Conservation (phyloP, 2,329 filamentous ascomycete genomes). For the Hymenoscyphus repandus region DNA sequence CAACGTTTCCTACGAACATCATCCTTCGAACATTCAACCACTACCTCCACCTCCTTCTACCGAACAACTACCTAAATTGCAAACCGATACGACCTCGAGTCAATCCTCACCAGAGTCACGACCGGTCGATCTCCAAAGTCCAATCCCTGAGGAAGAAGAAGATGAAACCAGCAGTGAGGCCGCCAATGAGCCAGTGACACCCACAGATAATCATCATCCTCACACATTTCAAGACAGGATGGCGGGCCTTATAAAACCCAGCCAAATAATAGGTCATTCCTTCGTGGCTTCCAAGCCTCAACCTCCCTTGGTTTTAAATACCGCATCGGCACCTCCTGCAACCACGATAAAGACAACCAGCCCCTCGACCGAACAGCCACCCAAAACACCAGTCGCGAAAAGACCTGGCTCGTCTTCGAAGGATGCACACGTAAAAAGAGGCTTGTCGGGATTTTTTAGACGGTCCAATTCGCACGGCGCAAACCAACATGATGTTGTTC, state of each 20-base stretch:
- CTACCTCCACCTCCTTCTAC: slow-evolving; percentile 2
- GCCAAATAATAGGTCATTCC: slow-evolving; percentile 4
- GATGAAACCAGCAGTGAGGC: slow-evolving; percentile 55
- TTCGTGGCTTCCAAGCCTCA: neutral
- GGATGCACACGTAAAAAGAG: slow-evolving; percentile 13
- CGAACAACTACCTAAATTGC: slow-evolving; percentile 7
- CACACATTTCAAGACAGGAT: slow-evolving; percentile 42
- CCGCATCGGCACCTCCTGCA: slow-evolving; percentile 16
- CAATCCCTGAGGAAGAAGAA: slow-evolving; percentile 51
- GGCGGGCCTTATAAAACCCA: slow-evolving; percentile 3
- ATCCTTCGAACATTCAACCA: neutral
- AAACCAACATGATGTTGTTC: neutral
- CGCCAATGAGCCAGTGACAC: slow-evolving; percentile 55
- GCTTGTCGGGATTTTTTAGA: slow-evolving; percentile 21
- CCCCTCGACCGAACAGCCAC: neutral
- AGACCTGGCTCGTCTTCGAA: slow-evolving; percentile 11
- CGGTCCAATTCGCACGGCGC: slow-evolving; percentile 15
- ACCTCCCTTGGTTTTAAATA: slow-evolving; percentile 21
- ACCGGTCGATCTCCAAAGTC: slow-evolving; percentile 44
- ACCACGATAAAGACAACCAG: neutral
- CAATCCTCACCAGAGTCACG: slow-evolving; percentile 23
- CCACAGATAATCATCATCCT: slow-evolving; percentile 52
- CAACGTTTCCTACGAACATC: slow-evolving; percentile 8
- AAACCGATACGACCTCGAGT: slow-evolving; percentile 10
- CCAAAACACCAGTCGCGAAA: slow-evolving; percentile 8